Conservation (phyloP, 371 early-diverging fungal genomes). For the Saksenaea oblongispora region DNA sequence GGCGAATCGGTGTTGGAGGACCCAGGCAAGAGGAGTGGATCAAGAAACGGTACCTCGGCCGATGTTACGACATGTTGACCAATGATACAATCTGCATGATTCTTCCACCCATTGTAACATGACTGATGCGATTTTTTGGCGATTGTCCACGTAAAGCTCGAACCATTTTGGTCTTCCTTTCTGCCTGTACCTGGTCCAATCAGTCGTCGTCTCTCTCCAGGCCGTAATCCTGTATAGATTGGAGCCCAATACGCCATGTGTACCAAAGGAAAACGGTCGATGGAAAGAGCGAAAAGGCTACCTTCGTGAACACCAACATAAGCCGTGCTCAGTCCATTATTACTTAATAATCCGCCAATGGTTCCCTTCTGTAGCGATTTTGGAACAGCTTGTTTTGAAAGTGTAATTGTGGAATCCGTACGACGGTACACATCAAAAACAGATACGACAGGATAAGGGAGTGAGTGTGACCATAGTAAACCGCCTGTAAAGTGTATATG, state of each 20-base stretch:
- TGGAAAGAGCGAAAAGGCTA: constrained; percentile 60
- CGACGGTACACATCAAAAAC: constrained; percentile 46
- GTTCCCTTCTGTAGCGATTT: constrained; percentile 24
- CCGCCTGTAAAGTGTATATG: constrained; percentile 23
- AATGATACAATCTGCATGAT: constrained; percentile 36
- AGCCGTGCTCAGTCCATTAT: constrained; percentile 18
- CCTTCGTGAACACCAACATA: constrained; percentile 63
- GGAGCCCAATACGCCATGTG: constrained; percentile 46
- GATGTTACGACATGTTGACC: constrained; percentile 25
- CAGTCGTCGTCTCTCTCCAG: constrained; percentile 30
- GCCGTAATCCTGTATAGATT: constrained; percentile 37
- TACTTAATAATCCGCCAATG: constrained; percentile 28
- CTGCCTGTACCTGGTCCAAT: constrained; percentile 33
- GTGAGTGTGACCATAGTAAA: constrained; percentile 27
- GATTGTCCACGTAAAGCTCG: constrained; percentile 2
- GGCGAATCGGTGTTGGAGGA: not conserved
- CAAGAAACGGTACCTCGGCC: constrained; percentile 6
- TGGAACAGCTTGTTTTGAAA: constrained; percentile 38
- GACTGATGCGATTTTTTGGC: constrained; percentile 1
- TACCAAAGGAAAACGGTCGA: constrained; percentile 58
- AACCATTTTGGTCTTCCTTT: constrained; percentile 23
- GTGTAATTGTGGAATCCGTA: constrained; percentile 32
- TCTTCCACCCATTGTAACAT: constrained; percentile 40
- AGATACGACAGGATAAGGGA: constrained; percentile 38
- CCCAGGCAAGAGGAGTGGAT: not conserved